A percentile compares a stretch with the other conserved stretches of the same genome.
phyloP scores from a whole-genome alignment of 306 rosid genomes.

The Senna siamea region DNA sequence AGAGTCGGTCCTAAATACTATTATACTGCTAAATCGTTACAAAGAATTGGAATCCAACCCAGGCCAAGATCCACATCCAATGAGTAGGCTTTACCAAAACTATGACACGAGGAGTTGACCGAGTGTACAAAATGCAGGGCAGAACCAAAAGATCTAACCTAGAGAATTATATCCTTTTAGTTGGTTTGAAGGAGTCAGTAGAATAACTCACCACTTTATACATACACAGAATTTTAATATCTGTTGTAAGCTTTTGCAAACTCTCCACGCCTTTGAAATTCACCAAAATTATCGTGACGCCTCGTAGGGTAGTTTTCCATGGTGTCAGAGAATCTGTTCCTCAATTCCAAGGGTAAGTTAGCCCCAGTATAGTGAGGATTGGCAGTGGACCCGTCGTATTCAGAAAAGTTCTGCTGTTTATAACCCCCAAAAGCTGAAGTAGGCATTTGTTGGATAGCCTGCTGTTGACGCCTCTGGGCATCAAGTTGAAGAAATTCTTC shows the following conservation, averaged over 20 bases:
- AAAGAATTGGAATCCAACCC: constrained; percentile 20
- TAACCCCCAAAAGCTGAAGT: constrained; percentile 68
- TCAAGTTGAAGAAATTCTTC: constrained; percentile 86
- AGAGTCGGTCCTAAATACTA: not conserved
- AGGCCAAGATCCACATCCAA: constrained; percentile 33
- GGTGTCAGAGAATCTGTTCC: constrained; percentile 72
- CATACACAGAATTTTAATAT: constrained; percentile 58
- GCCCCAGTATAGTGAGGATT: constrained; percentile 67
- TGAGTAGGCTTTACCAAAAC: constrained; percentile 33
- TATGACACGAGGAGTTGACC: constrained; percentile 27
- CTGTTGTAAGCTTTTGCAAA: constrained; percentile 77
- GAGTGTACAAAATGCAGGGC: constrained; percentile 33
- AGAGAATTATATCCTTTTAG: constrained; percentile 28
- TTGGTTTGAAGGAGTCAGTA: constrained; percentile 46
- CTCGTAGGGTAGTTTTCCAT: constrained; percentile 67
- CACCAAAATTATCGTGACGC: constrained; percentile 77
- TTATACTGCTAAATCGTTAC: not conserved
- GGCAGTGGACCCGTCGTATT: constrained; percentile 63
- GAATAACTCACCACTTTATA: constrained; percentile 76
- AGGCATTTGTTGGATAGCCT: constrained; percentile 67
- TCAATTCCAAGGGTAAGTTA: constrained; percentile 67
- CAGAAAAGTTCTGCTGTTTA: constrained; percentile 70
- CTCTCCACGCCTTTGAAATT: constrained; percentile 79
- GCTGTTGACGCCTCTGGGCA: constrained; percentile 78
- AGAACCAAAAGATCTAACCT: constrained; percentile 34